These are phyloP conservation scores for Mycena polygramma DNA, from an alignment of 768 basidiomycete species.

Conservation along the genomic window DNA sequence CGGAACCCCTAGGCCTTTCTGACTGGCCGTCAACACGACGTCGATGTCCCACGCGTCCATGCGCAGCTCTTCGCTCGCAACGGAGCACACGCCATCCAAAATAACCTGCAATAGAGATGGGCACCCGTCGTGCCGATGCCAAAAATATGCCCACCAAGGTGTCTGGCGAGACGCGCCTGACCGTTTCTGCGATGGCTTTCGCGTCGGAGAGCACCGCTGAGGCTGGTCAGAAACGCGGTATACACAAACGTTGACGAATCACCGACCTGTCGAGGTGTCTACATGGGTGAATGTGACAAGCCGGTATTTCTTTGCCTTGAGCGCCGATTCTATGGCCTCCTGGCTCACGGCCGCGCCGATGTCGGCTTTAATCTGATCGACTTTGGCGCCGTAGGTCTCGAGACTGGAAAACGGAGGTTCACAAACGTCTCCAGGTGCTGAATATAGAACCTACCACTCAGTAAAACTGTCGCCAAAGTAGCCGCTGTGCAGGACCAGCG, in stretches of 20 bases:
- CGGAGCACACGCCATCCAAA: slow-evolving; percentile 96
- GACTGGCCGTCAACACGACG: slow-evolving; percentile 86
- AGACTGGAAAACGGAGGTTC: slow-evolving; percentile 60
- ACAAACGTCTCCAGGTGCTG: not conserved
- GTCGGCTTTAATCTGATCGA: slow-evolving; percentile 85
- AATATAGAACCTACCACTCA: slow-evolving; percentile 73
- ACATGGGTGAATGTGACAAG: slow-evolving; percentile 95
- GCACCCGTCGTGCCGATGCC: slow-evolving; percentile 14
- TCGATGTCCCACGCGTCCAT: slow-evolving; percentile 97
- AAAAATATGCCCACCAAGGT: slow-evolving; percentile 70
- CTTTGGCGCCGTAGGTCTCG: slow-evolving; percentile 89
- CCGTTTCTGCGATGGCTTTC: slow-evolving; percentile 78
- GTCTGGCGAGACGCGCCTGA: slow-evolving; percentile 83
- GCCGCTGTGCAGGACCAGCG: slow-evolving; percentile 88
- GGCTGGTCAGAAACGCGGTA: slow-evolving; percentile 11
- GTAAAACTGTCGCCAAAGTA: slow-evolving; percentile 95
- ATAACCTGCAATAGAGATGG: slow-evolving; percentile 63
- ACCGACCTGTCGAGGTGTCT: slow-evolving; percentile 85
- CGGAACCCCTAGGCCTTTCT: slow-evolving; percentile 94
- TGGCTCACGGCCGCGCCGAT: slow-evolving; percentile 82
- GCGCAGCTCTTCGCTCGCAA: slow-evolving; percentile 94
- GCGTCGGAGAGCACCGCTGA: slow-evolving; percentile 89
- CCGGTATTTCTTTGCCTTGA: slow-evolving; percentile 88
- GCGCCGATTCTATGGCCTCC: slow-evolving; percentile 72
- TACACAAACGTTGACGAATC: not conserved